phyloP scores from a whole-genome alignment of 306 rosid genomes.

The Dryas alaskensis region DNA sequence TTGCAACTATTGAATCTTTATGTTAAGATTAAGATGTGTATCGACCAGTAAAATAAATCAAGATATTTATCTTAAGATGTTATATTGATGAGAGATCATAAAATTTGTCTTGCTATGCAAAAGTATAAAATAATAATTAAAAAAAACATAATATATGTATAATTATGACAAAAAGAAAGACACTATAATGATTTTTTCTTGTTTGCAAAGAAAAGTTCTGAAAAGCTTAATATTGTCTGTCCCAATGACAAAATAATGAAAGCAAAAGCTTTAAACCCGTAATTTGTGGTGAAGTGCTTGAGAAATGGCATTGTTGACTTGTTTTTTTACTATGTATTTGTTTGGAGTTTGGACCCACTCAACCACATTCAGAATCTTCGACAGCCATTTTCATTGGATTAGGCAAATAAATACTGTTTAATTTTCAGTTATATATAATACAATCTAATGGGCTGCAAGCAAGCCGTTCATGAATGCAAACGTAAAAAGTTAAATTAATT shows the following conservation, averaged over 20 bases:
- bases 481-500: background rate
- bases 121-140: no score
- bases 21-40: no score
- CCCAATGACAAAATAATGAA: conserved; percentile 5
- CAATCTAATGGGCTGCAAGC: background rate
- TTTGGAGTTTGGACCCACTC: background rate
- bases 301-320: background rate
- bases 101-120: no score
- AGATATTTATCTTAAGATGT: no score
- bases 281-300: conserved; percentile 19
- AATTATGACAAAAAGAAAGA: background rate
- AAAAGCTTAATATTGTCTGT: no score
- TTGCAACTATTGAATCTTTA: no score
- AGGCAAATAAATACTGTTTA: no score
- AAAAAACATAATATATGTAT: no score
- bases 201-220: no score
- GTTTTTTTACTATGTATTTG: background rate
- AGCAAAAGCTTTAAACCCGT: conserved; percentile 18
- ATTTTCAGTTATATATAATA: no score
- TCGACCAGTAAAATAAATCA: no score
- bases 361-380: background rate
- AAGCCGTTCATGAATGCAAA: background rate
- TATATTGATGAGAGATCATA: no score
- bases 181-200: background rate
- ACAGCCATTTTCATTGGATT: background rate